Percentiles rank a stretch among this genome's conserved stretches.
These are phyloP conservation scores for Lactarius psammicola DNA, from an alignment of 768 basidiomycete genomes.

Conservation along the genomic window DNA sequence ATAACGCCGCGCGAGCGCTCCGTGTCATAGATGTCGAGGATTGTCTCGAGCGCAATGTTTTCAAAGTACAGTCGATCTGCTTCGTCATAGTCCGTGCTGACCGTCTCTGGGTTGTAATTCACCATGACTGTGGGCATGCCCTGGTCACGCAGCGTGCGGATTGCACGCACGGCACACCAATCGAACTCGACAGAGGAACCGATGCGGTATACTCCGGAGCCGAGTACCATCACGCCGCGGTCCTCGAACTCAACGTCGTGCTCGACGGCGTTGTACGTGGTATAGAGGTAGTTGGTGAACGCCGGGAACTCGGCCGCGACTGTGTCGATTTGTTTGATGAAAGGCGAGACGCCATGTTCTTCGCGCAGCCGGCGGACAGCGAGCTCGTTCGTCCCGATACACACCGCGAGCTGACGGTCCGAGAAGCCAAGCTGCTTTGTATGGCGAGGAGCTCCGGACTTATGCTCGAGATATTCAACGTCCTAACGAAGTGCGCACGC, in stretches of 20 bases:
- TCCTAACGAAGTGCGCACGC: conserved; percentile 40
- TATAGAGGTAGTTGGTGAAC: conserved; percentile 98
- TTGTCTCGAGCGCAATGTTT: conserved; percentile 94
- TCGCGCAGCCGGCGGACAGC: conserved; percentile 88
- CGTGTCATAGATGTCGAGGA: conserved; percentile 93
- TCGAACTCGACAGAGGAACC: conserved; percentile 99
- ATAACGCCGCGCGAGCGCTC: conserved; percentile 91
- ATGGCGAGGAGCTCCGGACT: conserved; percentile 62
- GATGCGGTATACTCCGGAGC: conserved; percentile 97
- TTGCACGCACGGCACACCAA: conserved; percentile 98
- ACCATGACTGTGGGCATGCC: conserved; percentile 97
- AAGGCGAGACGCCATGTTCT: conserved; percentile 79
- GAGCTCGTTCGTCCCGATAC: conserved; percentile 87
- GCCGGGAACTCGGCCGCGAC: conserved; percentile 99
- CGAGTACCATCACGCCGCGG: conserved; percentile 93
- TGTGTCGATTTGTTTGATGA: conserved; percentile 98
- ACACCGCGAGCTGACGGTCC: conserved; percentile 81
- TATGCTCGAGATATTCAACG: conserved; percentile 63
- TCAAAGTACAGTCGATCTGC: conserved; percentile 98
- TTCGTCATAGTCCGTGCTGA: conserved; percentile 98
- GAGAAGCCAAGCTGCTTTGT: conserved; percentile 97
- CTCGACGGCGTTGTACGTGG: conserved; percentile 94
- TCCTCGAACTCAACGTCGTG: conserved; percentile 90
- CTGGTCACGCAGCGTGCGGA: conserved; percentile 92
- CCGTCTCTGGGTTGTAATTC: conserved; percentile 99